phyloP scores from a whole-genome alignment of 148 eudicot species.

The Bassia scoparia region DNA sequence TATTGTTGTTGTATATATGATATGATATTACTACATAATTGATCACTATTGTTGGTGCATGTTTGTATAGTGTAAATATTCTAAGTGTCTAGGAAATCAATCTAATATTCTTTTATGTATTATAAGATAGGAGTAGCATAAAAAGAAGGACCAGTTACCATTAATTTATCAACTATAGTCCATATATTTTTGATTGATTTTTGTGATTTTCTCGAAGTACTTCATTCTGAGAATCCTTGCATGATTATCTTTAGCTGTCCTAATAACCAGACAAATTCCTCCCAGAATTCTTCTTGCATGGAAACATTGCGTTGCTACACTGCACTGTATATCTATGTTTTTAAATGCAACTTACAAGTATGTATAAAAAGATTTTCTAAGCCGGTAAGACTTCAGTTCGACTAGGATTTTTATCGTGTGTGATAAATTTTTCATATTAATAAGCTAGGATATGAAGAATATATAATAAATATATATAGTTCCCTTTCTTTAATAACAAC shows the following conservation, averaged over 20 bases:
- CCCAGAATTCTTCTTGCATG: slow-evolving; percentile 11
- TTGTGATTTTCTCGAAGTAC: slow-evolving; percentile 9
- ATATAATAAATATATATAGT: too few species aligned
- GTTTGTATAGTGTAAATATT: slow-evolving; percentile 3
- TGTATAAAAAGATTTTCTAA: too few species aligned
- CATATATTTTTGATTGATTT: slow-evolving; percentile 1
- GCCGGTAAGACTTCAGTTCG: too few species aligned
- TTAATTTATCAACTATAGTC: slow-evolving; percentile 3
- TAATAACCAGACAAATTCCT: neutral
- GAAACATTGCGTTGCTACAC: neutral
- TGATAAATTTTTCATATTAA: too few species aligned
- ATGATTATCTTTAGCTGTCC: slow-evolving; percentile 15
- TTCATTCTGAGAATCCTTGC: slow-evolving; percentile 16
- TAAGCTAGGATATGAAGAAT: too few species aligned
- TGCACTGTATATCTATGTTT: too few species aligned
- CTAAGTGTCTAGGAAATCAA: slow-evolving; percentile 30
- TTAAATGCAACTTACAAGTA: too few species aligned
- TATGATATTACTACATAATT: slow-evolving; percentile 10
- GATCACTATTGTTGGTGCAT: slow-evolving; percentile 20
- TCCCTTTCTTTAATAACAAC: too few species aligned
- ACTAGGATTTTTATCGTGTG: too few species aligned
- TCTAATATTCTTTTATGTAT: slow-evolving; percentile 8
- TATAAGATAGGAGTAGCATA: slow-evolving; percentile 4
- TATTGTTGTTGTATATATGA: slow-evolving; percentile 13
- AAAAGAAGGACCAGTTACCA: slow-evolving; percentile 9